Evolutionary conservation across 1,284 basidiomycete genomes (phyloP).

Genomic region (Ganoderma lingzhi): DNA sequence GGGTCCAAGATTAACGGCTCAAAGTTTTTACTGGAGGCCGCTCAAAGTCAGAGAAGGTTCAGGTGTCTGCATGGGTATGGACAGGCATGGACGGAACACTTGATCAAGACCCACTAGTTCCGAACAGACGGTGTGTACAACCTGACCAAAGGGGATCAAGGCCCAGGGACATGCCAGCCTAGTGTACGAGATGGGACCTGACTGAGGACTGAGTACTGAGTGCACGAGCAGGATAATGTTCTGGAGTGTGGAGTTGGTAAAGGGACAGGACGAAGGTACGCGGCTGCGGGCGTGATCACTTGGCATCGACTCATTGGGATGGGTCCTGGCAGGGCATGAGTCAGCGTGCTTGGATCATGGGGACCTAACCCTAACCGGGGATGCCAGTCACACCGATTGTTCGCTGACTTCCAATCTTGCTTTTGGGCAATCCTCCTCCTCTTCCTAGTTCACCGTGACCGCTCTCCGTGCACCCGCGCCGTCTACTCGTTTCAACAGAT

Average conservation of each 20-base stretch:
- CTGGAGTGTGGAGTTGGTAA: background rate
- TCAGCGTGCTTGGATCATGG: background rate
- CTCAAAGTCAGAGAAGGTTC: background rate
- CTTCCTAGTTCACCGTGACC: background rate
- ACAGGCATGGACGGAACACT: background rate
- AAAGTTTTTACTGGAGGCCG: background rate
- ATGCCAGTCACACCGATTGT: background rate
- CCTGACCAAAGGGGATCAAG: background rate
- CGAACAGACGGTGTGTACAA: background rate
- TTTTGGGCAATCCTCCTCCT: background rate
- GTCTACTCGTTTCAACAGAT: background rate
- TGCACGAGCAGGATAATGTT: background rate
- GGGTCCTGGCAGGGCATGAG: background rate
- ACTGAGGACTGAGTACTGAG: too few species aligned
- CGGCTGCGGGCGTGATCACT: background rate
- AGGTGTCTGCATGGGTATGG: background rate
- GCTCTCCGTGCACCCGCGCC: background rate
- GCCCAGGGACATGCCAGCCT: background rate
- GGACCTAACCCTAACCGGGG: background rate
- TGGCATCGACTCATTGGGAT: background rate
- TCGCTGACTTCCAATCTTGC: slow-evolving; percentile 13
- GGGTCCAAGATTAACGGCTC: background rate
- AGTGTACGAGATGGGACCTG: background rate
- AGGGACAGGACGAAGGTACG: background rate
- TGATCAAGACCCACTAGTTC: background rate